Percentiles rank a stretch among this genome's conserved stretches.
Conservation (phyloP, 768 basidiomycete species). For the Megacollybia marginata region DNA sequence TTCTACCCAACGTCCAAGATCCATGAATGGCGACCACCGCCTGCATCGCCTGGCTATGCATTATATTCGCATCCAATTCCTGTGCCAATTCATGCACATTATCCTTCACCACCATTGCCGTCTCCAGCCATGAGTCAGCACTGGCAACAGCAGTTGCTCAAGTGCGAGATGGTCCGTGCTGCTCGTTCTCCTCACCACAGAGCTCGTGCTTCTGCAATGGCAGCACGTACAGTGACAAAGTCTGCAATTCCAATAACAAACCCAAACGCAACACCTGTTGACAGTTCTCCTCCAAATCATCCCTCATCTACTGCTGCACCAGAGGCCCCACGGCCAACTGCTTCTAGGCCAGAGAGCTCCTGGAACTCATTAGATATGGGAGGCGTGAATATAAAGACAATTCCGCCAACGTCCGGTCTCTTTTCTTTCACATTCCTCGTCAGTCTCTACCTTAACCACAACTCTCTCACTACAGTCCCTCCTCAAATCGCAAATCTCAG, state of each 20-base stretch:
- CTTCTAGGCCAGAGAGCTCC: slow-evolving; percentile 56
- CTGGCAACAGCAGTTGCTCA: slow-evolving; percentile 91
- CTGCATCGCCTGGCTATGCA: no score
- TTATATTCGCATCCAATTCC: slow-evolving; percentile 24
- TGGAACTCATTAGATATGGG: slow-evolving; percentile 97
- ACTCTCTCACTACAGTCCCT: slow-evolving; percentile 70
- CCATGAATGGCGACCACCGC: no score
- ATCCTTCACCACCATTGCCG: no score
- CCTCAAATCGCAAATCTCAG: slow-evolving; percentile 77
- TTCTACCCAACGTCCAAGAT: no score
- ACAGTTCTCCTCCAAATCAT: slow-evolving; percentile 40
- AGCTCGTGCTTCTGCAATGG: slow-evolving; percentile 92
- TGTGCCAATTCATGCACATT: slow-evolving; percentile 15
- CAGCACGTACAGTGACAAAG: slow-evolving; percentile 79
- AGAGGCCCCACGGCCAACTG: slow-evolving; percentile 57
- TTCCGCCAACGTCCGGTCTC: slow-evolving; percentile 68
- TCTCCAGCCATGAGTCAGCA: slow-evolving; percentile 42
- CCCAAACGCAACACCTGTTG: slow-evolving; percentile 59
- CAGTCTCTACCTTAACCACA: slow-evolving; percentile 95
- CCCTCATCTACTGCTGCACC: slow-evolving; percentile 76
- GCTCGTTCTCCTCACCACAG: slow-evolving; percentile 89
- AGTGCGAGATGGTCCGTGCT: slow-evolving; percentile 86
- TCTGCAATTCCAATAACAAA: slow-evolving; percentile 89
- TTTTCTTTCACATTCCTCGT: slow-evolving; percentile 90
- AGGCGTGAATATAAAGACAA: slow-evolving; percentile 86